phyloP scores from a whole-genome alignment of 2,329 filamentous ascomycete genomes.

The Ceratocystiopsis minuta region DNA sequence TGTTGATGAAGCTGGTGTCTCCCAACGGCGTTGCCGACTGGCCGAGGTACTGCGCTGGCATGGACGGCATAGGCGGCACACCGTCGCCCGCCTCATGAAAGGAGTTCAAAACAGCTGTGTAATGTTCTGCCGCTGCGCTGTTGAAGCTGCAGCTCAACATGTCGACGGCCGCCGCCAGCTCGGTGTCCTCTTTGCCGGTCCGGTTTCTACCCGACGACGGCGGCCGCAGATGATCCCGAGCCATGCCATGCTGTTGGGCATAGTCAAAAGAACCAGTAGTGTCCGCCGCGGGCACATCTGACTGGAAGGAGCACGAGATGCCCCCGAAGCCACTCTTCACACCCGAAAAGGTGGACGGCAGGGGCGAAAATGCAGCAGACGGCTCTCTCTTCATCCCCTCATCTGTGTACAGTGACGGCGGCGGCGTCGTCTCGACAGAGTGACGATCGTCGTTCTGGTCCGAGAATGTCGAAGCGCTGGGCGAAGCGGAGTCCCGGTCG shows the following conservation, averaged over 20 bases:
- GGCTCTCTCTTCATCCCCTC: conserved; percentile 20
- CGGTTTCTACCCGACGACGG: conserved; percentile 60
- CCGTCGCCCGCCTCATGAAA: conserved; percentile 40
- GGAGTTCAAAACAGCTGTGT: conserved; percentile 27
- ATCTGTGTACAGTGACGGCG: conserved; percentile 49
- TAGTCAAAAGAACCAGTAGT: not conserved
- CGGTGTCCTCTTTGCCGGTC: conserved; percentile 66
- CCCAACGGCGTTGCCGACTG: conserved; percentile 31
- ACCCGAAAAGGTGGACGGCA: not conserved
- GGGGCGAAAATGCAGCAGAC: conserved; percentile 26
- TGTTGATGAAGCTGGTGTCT: conserved; percentile 44
- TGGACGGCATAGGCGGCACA: conserved; percentile 70
- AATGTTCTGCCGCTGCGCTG: conserved; percentile 46
- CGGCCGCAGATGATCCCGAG: conserved; percentile 52
- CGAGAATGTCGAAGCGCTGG: conserved; percentile 63
- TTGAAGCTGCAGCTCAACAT: conserved; percentile 82
- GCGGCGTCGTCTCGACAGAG: conserved; percentile 84
- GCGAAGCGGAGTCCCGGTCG: conserved; percentile 67
- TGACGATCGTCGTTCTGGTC: conserved; percentile 61
- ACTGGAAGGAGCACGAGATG: conserved; percentile 54
- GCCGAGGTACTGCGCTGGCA: conserved; percentile 61
- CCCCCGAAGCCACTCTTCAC: too few relatives aligned
- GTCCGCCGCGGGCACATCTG: conserved; percentile 23
- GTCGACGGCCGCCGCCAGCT: conserved; percentile 78
- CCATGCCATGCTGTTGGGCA: conserved; percentile 42